Percentiles rank a stretch among this genome's conserved stretches.
Evolutionary conservation across 1,284 basidiomycete genomes (phyloP).

Genomic region (Puccinia hordei): DNA sequence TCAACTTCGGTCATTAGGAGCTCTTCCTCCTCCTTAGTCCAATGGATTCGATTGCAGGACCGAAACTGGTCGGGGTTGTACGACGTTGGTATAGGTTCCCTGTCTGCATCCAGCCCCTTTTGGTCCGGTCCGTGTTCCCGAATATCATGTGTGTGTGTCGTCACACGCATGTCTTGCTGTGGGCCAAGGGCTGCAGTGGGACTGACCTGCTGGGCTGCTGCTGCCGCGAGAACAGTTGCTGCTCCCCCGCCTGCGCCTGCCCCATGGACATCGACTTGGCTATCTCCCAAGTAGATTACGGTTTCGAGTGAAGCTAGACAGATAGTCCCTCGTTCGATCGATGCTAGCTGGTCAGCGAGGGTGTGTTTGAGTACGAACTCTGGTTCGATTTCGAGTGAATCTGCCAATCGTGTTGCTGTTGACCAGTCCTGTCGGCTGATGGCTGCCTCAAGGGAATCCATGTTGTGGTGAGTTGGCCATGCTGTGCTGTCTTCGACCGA

Average conservation of each 20-base stretch:
- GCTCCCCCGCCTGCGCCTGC: constrained; percentile 46
- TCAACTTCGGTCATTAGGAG: constrained; percentile 39
- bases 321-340: not conserved
- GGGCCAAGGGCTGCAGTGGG: not conserved
- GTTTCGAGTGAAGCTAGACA: not conserved
- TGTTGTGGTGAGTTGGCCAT: too few species aligned
- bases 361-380: constrained; percentile 9
- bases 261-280: constrained; percentile 32
- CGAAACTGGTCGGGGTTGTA: constrained; percentile 47
- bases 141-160: not conserved
- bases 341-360: constrained; percentile 10
- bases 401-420: constrained; percentile 7
- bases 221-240: constrained; percentile 35
- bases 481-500: too few species aligned
- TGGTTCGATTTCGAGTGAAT: constrained; percentile 10
- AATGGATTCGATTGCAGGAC: constrained; percentile 47
- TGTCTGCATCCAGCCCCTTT: not conserved
- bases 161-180: not conserved
- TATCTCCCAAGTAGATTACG: not conserved
- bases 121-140: not conserved
- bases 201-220: not conserved
- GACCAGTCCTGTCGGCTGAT: constrained; percentile 7
- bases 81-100: not conserved
- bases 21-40: constrained; percentile 49
- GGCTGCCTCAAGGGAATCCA: not conserved